Base-by-base conservation (phyloP, 495 filamentous ascomycete genomes). In the Neurospora sp. region DNA sequence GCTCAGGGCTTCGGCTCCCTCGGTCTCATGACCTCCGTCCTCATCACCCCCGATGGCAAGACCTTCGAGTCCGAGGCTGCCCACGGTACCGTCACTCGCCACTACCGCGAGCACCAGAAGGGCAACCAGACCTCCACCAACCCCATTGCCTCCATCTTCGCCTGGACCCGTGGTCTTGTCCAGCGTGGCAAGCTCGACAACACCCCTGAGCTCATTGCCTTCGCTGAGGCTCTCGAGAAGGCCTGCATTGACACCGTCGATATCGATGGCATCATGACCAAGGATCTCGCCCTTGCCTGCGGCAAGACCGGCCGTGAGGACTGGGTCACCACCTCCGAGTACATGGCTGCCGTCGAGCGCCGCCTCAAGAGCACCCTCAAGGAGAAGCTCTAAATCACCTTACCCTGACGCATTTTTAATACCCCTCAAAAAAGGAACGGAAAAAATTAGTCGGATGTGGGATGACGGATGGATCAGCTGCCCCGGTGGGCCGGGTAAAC, bases 51-150 rank as follows among this genome's bases (percentile, higher is more conserved):
- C 62, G 92, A 95, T 81, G 96, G 96, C 74, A 91, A 94, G 84
- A 95, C 95, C 31, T 99, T 96, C 84, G 96, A 98, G 83, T 93
- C 94, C 70, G 96, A 99, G 89, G 96, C 96, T 70, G 96, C 96
- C 69, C 96, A 99, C 87, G 96, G 96, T 81, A 99, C 96, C 74
- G 96, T 99, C 62, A 99, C 96, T 66, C 92, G 96, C 74, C 96
- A 99, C 87, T 99, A 94, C 90, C 93, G 96, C 78, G 95, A 97
- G 86, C 92, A 98, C 89, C 95, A 98, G 86, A 96, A 96, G 85
- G 96, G 96, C 82, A 88, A 90, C 76, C 93, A 96, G 84, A 99
- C 96, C 71, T 97, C 94, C 70, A 99, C 96, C 75, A 99, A 99
- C 90, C 96, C 96, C 72, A 98, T 99, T 76, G 96, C 96, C 75